phyloP scores from a whole-genome alignment of 805 yeast species.

The Myxozyma vanderwaltii region DNA sequence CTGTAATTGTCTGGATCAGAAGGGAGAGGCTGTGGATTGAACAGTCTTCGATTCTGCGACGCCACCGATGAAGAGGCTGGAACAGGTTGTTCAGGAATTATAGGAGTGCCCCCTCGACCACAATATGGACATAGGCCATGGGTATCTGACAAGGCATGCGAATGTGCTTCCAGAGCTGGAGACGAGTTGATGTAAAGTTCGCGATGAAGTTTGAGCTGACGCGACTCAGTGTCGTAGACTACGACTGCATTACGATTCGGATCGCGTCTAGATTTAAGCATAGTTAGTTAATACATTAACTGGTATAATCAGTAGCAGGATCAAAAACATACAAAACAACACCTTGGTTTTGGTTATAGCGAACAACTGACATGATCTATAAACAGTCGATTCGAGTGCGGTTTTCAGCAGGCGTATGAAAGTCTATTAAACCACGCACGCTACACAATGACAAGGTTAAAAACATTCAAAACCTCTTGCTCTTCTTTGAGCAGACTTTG shows the following conservation, averaged over 20 bases:
- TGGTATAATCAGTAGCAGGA: background rate
- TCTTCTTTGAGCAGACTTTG: too few relatives aligned
- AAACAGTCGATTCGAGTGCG: background rate
- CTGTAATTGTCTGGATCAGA: background rate
- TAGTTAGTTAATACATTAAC: background rate
- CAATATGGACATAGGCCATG: conserved; percentile 12
- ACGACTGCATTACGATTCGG: conserved; percentile 30
- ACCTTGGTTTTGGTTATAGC: conserved; percentile 24
- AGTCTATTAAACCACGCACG: background rate
- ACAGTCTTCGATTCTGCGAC: background rate
- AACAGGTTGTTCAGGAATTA: background rate
- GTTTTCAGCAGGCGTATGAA: background rate
- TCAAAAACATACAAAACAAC: conserved; percentile 24
- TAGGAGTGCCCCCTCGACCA: conserved; percentile 16
- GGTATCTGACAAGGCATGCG: background rate
- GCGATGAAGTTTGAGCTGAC: conserved; percentile 28
- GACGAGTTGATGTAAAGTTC: conserved; percentile 7
- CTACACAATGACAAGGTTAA: too few relatives aligned
- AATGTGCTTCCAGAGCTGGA: background rate
- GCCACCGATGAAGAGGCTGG: background rate
- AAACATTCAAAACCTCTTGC: too few relatives aligned
- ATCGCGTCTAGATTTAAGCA: conserved; percentile 17
- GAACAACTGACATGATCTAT: conserved; percentile 29
- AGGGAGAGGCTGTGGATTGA: background rate
- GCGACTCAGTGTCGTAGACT: conserved; percentile 22